Evolutionary conservation across 108 stramenopile species (phyloP).

Genomic region (Skeletonema costatum): DNA sequence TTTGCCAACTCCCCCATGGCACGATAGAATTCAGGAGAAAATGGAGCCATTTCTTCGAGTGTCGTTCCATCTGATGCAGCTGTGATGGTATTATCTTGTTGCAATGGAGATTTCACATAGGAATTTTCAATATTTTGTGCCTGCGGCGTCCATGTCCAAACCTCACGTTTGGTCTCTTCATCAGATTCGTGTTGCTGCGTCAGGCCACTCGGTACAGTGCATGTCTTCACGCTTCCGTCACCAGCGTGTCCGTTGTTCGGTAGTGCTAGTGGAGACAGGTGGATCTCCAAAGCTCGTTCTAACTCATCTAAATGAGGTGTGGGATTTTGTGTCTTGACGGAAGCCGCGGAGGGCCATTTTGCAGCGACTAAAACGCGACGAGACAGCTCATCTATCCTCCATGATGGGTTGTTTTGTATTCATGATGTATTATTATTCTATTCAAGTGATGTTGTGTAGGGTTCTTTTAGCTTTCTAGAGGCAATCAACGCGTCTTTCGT

Average conservation of each 20-base stretch:
- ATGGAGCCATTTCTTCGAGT: slow-evolving; percentile 39
- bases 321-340: not conserved
- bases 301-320: slow-evolving; percentile 43
- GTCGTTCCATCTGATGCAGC: not conserved
- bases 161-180: not conserved
- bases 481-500: too few species aligned
- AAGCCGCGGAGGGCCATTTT: slow-evolving; percentile 6
- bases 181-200: not conserved
- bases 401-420: slow-evolving; percentile 13
- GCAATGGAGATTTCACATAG: not conserved
- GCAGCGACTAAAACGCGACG: slow-evolving; percentile 26
- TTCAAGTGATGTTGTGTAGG: not conserved
- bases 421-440: not conserved
- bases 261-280: slow-evolving; percentile 3
- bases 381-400: slow-evolving; percentile 38
- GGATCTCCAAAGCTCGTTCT: slow-evolving; percentile 33
- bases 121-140: slow-evolving; percentile 19
- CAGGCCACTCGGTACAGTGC: slow-evolving; percentile 4
- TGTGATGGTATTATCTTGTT: not conserved
- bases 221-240: slow-evolving; percentile 6
- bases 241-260: not conserved
- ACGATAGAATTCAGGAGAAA: slow-evolving; percentile 33
- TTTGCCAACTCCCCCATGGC: slow-evolving; percentile 20
- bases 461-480: too few species aligned
- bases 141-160: slow-evolving; percentile 32